Conservation (phyloP, 176 grass and related monocot species). For the Thinopyrum elongatum region DNA sequence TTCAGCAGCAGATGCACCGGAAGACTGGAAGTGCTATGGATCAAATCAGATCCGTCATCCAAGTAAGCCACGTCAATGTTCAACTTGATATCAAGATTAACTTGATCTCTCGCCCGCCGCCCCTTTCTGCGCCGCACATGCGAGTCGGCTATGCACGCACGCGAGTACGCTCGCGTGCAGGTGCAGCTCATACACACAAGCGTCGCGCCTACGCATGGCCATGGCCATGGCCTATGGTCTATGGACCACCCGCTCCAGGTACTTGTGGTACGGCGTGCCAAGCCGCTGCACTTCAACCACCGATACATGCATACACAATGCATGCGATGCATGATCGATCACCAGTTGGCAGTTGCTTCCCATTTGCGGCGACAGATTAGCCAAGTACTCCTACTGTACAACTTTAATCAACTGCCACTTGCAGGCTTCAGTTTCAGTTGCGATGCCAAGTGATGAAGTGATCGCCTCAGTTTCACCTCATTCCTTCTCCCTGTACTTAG, state of each 20-base stretch:
- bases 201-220: constrained; percentile 25
- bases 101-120: background rate
- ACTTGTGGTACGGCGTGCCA: background rate
- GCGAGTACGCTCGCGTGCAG: background rate
- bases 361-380: background rate
- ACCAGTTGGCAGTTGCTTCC: background rate
- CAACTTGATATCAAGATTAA: background rate
- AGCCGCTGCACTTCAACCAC: background rate
- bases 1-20: no score
- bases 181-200: constrained; percentile 8
- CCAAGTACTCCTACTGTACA: no score
- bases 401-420: background rate
- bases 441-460: background rate
- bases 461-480: background rate
- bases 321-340: background rate
- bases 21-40: no score
- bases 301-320: background rate
- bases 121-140: constrained; percentile 27
- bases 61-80: no score
- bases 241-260: constrained; percentile 31
- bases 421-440: background rate
- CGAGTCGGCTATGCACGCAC: background rate
- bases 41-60: no score
- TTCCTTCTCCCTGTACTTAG: background rate
- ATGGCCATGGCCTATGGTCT: background rate